Base-by-base conservation (phyloP, 2,329 filamentous ascomycete species). In the Ophiostoma australiae region DNA sequence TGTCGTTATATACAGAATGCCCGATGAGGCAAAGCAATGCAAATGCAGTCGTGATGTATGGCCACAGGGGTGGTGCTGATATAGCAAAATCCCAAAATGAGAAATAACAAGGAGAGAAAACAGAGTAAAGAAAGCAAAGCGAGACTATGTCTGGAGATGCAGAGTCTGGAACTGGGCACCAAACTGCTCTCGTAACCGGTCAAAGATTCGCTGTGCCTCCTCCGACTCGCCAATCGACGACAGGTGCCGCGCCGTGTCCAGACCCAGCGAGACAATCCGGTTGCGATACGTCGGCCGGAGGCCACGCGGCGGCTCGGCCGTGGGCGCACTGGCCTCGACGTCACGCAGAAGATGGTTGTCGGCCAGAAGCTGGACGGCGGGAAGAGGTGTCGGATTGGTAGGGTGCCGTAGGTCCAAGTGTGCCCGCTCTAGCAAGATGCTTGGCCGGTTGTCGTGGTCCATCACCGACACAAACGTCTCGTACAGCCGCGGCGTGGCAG, bases 391-490 rank as follows among this genome's bases (percentile, higher is more conserved):
- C 0, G 86, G 86, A 2, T 79, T 79, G 0, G 82, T 83, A 0
- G 86, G 86, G 75, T 88, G 86, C 71, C 85, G 80, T 1, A 89
- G 79, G 37, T 84, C 80, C 3, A 89, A 79, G 73, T 88, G 86
- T 0, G 86, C 86, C 41, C 80, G 79, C 68, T 86, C 83, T 8
- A 87, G 76, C 8, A 76, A 76, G 52, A 83, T 76, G 1, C 79
- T 77, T 33, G 71, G 70, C 33, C 75, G 75, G 5, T 77, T 74
- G 20, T 84, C 77, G 20, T 79, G 79, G 68, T 81, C 77, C 31
- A 83, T 83, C 4, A 85, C 80, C 58, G 81, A 79, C 52, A 84
- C 79, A 72, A 88, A 87, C 0, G 80, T 77, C 71, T 88, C 84
- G 70, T 87, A 89, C 0, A 86, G 78, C 6, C 78, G 74, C 27